Base-by-base conservation (phyloP, 2,329 filamentous ascomycete species). In the Sclerotinia trifoliorum region DNA sequence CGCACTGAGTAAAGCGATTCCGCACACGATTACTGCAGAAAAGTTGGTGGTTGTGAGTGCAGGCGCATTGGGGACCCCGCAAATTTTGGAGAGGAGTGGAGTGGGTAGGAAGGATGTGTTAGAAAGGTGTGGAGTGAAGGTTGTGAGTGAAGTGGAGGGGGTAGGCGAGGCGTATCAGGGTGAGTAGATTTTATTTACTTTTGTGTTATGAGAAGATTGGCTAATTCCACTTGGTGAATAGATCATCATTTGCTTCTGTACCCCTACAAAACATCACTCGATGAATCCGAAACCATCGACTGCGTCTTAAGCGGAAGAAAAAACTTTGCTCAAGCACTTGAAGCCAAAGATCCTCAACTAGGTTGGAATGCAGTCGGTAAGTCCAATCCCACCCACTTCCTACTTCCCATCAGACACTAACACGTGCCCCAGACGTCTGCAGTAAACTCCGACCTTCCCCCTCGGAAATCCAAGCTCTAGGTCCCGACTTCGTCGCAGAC, bases 11-110 rank as follows among this genome's bases (percentile, higher is more conserved):
- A 76, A 77, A 71, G 73, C 75, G 44, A 42, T 75, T 21, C 73
- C 74, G 60, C 75, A 76, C 35, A 79, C 73, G 0, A 77, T 88
- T 24, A 80, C 78, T 56, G 86, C 87, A 3, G 80, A 80, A 8
- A 87, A 85, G 76, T 77, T 87, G 26, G 85, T 89, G 7, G 79
- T 84, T 4, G 77, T 82, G 5, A 79, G 81, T 24, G 77, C 78
- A n/a, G 77, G 77, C 49, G 77, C 77, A 46, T 74, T 75, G 13
- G 80, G 79, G 11, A 77, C 74, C 21, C 74, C 76, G 39, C 76
- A 75, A 49, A 80, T 90, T 1, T 81, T 90, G 0, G 86, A 90
- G 74, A 79, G 88, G 26, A 90, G 88, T 0, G 88, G 88, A 10
- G 73, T 90, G 1, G 87, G 86, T n/a, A 79, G 81, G 56, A 78